A percentile compares a stretch with the other conserved stretches of the same genome.
These are phyloP conservation scores for Penicillium lagena DNA, from an alignment of 495 filamentous ascomycete genomes.

Conservation along the genomic window DNA sequence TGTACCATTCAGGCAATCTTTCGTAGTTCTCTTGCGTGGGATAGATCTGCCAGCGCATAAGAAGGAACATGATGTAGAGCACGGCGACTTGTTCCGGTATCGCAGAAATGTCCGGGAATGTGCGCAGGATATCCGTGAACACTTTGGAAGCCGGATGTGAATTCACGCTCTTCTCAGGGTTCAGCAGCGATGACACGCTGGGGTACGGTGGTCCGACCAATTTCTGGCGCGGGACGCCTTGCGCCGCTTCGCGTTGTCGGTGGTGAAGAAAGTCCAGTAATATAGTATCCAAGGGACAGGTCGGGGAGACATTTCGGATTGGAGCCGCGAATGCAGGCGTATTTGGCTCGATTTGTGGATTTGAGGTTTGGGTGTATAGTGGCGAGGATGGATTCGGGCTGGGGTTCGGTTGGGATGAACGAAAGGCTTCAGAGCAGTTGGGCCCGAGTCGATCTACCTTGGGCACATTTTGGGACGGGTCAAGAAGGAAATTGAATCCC, in stretches of 20 bases:
- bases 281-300: conserved; percentile 66
- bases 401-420: conserved; percentile 14
- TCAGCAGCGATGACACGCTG: conserved; percentile 65
- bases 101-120: conserved; percentile 60
- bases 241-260: conserved; percentile 54
- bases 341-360: conserved; percentile 15
- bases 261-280: conserved; percentile 72
- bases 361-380: conserved; percentile 18
- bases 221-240: conserved; percentile 52
- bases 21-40: conserved; percentile 70
- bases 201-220: conserved; percentile 70
- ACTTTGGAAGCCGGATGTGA: conserved; percentile 74
- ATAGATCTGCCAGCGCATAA: conserved; percentile 76
- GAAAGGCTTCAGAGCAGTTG: conserved; percentile 20
- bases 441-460: conserved; percentile 29
- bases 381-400: conserved; percentile 17
- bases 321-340: conserved; percentile 38
- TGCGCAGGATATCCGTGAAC: conserved; percentile 72
- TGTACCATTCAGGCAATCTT: conserved; percentile 61
- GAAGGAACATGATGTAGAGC: conserved; percentile 74
- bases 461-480: conserved; percentile 40
- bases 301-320: conserved; percentile 53
- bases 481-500: conserved; percentile 63
- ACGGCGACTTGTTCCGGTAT: conserved; percentile 74
- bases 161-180: conserved; percentile 51